These are phyloP conservation scores for Dothidotthia symphoricarpi DNA, from an alignment of 2,329 filamentous ascomycete species.

Conservation along the genomic window DNA sequence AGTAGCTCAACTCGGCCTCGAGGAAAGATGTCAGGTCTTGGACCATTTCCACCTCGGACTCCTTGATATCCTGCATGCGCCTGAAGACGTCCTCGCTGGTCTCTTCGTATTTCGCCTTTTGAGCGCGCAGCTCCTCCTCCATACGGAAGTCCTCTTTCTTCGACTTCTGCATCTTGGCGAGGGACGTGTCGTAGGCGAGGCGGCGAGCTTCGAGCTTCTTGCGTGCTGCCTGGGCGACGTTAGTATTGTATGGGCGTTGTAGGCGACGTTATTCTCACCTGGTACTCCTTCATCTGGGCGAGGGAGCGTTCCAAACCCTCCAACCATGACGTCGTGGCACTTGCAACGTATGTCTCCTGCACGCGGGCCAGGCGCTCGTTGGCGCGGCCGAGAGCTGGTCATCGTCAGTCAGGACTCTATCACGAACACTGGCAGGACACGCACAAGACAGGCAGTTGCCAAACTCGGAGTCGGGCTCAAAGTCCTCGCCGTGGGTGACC, in stretches of 20 bases:
- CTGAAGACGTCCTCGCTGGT: constrained; percentile 86
- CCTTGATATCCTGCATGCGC: constrained; percentile 95
- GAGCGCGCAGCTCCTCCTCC: constrained; percentile 85
- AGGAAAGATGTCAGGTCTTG: constrained; percentile 77
- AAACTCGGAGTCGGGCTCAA: constrained; percentile 86
- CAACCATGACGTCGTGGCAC: constrained; percentile 80
- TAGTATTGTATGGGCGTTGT: constrained; percentile 8
- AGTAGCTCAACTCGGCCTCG: constrained; percentile 85
- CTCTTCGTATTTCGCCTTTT: constrained; percentile 96
- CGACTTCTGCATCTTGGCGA: constrained; percentile 86
- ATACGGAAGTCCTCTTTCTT: constrained; percentile 91
- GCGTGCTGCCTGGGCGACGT: constrained; percentile 61
- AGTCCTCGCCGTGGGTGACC: constrained; percentile 87
- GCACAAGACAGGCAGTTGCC: constrained; percentile 77
- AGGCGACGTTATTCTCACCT: constrained; percentile 55
- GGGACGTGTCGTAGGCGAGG: constrained; percentile 85
- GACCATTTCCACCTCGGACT: constrained; percentile 80
- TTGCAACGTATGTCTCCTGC: constrained; percentile 77
- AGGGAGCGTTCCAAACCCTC: constrained; percentile 87
- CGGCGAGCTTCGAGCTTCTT: constrained; percentile 92
- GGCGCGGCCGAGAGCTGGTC: constrained; percentile 70
- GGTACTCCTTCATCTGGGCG: constrained; percentile 96
- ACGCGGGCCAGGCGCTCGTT: constrained; percentile 84
- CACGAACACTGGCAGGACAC: constrained; percentile 23
- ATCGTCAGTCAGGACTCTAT: constrained; percentile 13